These are phyloP conservation scores for Metschnikowia henanensis DNA, from an alignment of 805 yeast genomes.

Conservation along the genomic window DNA sequence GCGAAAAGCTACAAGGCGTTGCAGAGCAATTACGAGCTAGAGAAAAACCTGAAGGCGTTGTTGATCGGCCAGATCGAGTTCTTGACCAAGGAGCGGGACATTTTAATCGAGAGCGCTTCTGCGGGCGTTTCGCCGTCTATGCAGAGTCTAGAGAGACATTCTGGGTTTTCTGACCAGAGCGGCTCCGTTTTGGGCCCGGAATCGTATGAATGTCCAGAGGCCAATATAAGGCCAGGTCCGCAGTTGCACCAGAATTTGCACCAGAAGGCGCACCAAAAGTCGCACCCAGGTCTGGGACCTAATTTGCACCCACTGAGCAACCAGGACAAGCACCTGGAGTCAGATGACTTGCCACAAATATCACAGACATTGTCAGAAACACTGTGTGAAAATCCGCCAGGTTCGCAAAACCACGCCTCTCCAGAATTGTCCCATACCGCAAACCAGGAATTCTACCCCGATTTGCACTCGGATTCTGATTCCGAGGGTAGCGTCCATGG, in stretches of 20 bases:
- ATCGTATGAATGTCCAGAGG: too few species aligned
- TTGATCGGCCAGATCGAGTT: conserved; percentile 56
- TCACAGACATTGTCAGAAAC: too few species aligned
- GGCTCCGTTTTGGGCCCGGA: neutral
- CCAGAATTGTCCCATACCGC: too few species aligned
- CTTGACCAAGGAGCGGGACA: conserved; percentile 37
- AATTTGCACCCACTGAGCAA: too few species aligned
- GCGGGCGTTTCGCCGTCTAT: conserved; percentile 3
- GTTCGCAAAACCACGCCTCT: neutral
- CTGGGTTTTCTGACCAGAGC: neutral
- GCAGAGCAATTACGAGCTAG: conserved; percentile 52
- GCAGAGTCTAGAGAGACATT: neutral
- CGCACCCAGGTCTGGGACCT: too few species aligned
- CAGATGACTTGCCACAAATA: too few species aligned
- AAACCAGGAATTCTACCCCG: too few species aligned
- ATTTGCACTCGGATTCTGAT: conserved; percentile 17
- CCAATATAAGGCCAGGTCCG: neutral
- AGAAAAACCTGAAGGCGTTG: conserved; percentile 49
- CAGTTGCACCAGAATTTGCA: neutral
- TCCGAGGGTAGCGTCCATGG: conserved; percentile 22
- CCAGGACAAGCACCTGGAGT: too few species aligned
- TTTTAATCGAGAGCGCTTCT: conserved; percentile 11
- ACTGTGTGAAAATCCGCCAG: too few species aligned
- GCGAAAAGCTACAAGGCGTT: conserved; percentile 39
- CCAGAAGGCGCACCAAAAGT: neutral